Evolutionary conservation across 2,329 filamentous ascomycete genomes (phyloP), one percentile per base, ranked within the genome.

Genomic region (Bipolaris sorokiniana): DNA sequence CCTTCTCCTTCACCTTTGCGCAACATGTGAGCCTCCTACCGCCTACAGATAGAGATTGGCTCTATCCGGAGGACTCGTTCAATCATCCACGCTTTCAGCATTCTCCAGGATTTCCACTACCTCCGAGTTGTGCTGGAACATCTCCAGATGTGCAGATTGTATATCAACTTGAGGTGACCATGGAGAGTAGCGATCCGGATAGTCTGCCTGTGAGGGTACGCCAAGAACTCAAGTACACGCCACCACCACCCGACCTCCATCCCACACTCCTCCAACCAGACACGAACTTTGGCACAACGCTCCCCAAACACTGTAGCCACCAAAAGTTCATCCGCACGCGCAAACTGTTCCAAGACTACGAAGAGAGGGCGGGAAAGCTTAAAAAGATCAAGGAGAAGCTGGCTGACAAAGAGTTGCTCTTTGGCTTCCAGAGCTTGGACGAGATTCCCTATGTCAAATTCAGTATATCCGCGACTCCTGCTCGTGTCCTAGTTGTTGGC

Each of bases 1-100:
- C 64, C 13, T 73, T 73, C 36, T 56, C 66, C 38, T 68, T 73
- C 44, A 63, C 37, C n/a, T 71, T 69, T 45, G 67, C 69, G 3
- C 61, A 61, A 5, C 36, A 48, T 13, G 67, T 62, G 6, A 62
- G 56, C n/a, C 42, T 62, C 40, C 31, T 51, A 7, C 65, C 61
- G 23, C 64, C 65, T 18, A 23, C 61, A 2, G 58, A 52, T 22
- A 51, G 59, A 42, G 28, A 46, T 11, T 66, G 58, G 62, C 57
- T 61, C 23, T 55, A 67, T 9, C 56, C 58, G 2, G 48, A 63
- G 13, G 67, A 69, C 33, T 58, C 60, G 5, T 62, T 54, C 42
- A 61, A 67, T 26, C 65, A 68, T 31, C 62, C 63, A 31, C 61
- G 61, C 9, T 68, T 71, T 16, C 68, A 71, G 36, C 68, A 71